Base-by-base conservation (phyloP, 805 yeast genomes). In the Peterozyma xylosa region DNA sequence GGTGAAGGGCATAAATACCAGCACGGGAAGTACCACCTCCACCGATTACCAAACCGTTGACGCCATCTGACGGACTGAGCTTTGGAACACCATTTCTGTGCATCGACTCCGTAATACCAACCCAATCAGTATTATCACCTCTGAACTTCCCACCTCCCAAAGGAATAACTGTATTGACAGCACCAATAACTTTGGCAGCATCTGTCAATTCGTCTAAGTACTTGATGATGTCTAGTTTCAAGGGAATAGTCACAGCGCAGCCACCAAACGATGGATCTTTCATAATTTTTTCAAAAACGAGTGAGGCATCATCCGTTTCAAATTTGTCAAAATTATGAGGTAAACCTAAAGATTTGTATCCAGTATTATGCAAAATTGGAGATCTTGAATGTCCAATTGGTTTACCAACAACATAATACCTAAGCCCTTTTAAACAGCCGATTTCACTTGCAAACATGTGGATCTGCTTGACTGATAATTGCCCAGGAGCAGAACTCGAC, bases 11-110 rank as follows among this genome's bases (percentile, higher is more conserved):
- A 60, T 76, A 89, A 13, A 86, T 78, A 0, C 97, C 98, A 36
- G 99, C 96, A 56, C 96, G 76, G 1, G 96, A 82, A 21, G 99
- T 90, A 37, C 99, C 99, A 36, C 99, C 99, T 16, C 96, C 96
- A 42, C 99, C 99, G 50, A 93, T 70, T 38, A 93, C 84, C 47
- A 90, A 66, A 30, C 96, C 97, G 45, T 73, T 66, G 11, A 71
- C 67, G 3, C 49, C 52, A 13, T 51, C 45, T 30, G 56, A 54
- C 46, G 53, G 56, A 17, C 58, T 60, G 45, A 58, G 55, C 35
- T 64, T 63, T 35, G 81, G 76, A 36, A 79, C 80, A 35, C 95
- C 95, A 46, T 72, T 70, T 48, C 73, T 63, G 15, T 66, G 58
- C 52, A 89, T 78, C 2, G 96, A 76, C 48, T 82, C 75, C 38